phyloP scores from a whole-genome alignment of 257 asterid genomes.

The Leptodermis oblonga region DNA sequence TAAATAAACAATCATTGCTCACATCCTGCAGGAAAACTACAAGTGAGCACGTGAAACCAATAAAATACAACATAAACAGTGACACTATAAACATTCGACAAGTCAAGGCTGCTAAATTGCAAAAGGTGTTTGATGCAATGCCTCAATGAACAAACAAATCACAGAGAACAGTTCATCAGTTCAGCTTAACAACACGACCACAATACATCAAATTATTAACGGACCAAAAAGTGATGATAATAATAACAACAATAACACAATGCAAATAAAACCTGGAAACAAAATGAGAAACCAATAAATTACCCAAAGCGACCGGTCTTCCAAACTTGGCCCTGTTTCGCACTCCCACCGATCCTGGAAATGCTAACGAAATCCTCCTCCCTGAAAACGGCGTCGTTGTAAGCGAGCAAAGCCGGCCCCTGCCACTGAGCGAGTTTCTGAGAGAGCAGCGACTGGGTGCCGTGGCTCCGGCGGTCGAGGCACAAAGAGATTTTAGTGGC shows the following conservation, averaged over 20 bases:
- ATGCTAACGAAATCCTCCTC: conserved; percentile 92
- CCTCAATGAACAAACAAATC: background rate
- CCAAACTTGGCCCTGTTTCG: conserved; percentile 77
- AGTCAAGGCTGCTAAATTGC: background rate
- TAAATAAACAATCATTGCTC: too few relatives aligned
- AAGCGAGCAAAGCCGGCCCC: conserved; percentile 85
- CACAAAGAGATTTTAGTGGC: conserved; percentile 87
- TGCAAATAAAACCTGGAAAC: background rate
- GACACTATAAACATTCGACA: too few relatives aligned
- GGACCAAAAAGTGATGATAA: background rate
- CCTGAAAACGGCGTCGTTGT: conserved; percentile 79
- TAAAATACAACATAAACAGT: background rate
- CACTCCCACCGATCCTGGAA: conserved; percentile 91
- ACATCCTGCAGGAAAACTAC: background rate
- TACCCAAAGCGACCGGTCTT: conserved; percentile 98
- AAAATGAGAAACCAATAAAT: conserved; percentile 3
- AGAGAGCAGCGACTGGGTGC: conserved; percentile 56
- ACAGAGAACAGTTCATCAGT: background rate
- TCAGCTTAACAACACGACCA: background rate
- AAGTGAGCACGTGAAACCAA: too few relatives aligned
- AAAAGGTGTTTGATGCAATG: background rate
- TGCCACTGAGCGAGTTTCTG: conserved; percentile 77
- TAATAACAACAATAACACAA: background rate
- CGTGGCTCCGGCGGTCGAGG: conserved; percentile 77
- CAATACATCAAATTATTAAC: too few relatives aligned